These are phyloP conservation scores for Chloromonas sp. DNA, from an alignment of 163 green algal species.

Conservation along the genomic window DNA sequence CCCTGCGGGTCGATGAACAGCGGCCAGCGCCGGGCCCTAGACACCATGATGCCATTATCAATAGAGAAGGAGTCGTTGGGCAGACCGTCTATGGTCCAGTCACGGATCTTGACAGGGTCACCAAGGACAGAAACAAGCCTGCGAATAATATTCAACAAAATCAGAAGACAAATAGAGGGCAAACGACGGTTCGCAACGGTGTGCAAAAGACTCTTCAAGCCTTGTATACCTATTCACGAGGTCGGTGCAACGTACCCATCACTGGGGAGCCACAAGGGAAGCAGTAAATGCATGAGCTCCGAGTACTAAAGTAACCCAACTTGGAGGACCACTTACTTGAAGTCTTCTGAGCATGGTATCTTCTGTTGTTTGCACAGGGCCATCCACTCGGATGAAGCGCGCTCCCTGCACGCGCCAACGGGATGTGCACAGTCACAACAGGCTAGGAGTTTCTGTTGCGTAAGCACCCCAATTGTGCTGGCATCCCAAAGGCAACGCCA, in stretches of 20 bases:
- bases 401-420: neutral
- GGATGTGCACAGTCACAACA: too few relatives aligned
- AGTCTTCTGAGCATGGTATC: slow-evolving; percentile 45
- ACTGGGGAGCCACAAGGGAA: too few relatives aligned
- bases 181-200: too few relatives aligned
- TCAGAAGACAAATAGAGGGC: too few relatives aligned
- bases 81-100: slow-evolving; percentile 67
- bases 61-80: slow-evolving; percentile 23
- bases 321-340: neutral
- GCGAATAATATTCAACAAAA: slow-evolving; percentile 9
- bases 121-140: slow-evolving; percentile 50
- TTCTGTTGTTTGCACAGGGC: slow-evolving; percentile 34
- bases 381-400: slow-evolving; percentile 12
- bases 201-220: too few relatives aligned
- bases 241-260: too few relatives aligned
- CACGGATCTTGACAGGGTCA: slow-evolving; percentile 57
- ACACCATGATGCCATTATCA: slow-evolving; percentile 74
- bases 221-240: too few relatives aligned
- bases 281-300: too few relatives aligned
- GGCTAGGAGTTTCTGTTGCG: too few relatives aligned
- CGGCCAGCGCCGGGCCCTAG: slow-evolving; percentile 59
- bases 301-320: too few relatives aligned
- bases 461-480: too few relatives aligned
- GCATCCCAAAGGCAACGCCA: too few relatives aligned
- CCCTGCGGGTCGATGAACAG: slow-evolving; percentile 72